These are phyloP conservation scores for Tripterygium wilfordii DNA, from an alignment of 177 flowering plant genomes.

Conservation along the genomic window DNA sequence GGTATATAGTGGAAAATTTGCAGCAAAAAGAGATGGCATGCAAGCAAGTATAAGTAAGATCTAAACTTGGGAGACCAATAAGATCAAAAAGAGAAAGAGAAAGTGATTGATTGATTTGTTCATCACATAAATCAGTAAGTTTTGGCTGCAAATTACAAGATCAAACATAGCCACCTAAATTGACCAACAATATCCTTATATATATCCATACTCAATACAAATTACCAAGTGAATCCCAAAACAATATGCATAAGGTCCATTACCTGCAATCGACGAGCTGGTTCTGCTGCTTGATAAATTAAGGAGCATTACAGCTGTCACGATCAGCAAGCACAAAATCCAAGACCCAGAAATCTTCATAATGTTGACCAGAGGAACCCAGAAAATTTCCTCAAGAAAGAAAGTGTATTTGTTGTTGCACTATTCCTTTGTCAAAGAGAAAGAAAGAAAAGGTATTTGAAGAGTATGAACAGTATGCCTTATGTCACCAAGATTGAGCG, in stretches of 20 bases:
- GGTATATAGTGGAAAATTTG: no score
- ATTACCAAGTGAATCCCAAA: background rate
- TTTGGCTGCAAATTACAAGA: no score
- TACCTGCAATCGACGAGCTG: constrained; percentile 13
- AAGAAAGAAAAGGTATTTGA: background rate
- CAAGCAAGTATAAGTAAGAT: no score
- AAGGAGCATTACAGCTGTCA: constrained; percentile 14
- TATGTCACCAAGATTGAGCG: constrained; percentile 11
- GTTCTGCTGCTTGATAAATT: constrained; percentile 2
- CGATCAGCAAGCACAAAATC: constrained; percentile 22
- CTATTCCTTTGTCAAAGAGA: background rate
- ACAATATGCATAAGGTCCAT: background rate
- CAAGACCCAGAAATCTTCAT: constrained; percentile 26
- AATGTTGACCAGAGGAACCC: background rate
- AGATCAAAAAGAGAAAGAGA: no score
- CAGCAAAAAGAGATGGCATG: no score
- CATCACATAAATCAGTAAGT: no score
- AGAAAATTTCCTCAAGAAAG: background rate
- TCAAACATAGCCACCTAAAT: no score
- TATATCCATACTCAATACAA: background rate
- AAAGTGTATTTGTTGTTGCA: no score
- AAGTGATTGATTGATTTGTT: no score
- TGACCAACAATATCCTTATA: no score
- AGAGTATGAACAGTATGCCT: background rate
- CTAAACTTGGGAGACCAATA: no score